Conservation (phyloP, 331 rosid species). For the Dryas integrifolia region DNA sequence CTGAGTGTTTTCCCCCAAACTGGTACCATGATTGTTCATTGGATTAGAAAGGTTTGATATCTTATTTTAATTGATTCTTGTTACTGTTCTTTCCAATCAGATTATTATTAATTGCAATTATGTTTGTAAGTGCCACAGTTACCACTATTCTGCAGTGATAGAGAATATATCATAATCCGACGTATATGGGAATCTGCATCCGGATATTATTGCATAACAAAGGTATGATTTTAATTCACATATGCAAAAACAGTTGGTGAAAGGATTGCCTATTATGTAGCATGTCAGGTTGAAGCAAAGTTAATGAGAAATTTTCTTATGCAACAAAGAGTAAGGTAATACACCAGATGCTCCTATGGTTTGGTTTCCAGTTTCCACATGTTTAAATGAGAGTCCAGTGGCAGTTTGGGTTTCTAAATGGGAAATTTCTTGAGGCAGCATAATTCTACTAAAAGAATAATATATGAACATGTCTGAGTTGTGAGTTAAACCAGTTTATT, state of each 20-base stretch:
- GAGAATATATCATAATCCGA: constrained; percentile 14
- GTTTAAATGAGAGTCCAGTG: background rate
- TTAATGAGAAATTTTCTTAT: too few relatives aligned
- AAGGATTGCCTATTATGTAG: too few relatives aligned
- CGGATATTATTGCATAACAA: constrained; percentile 11
- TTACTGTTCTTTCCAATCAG: background rate
- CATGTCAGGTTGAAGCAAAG: too few relatives aligned
- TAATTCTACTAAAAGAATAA: too few relatives aligned
- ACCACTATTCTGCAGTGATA: constrained; percentile 5
- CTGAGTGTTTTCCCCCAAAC: constrained; percentile 3
- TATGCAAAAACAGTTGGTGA: background rate
- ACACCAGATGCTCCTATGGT: background rate
- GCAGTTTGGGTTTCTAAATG: too few relatives aligned
- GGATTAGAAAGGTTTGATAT: constrained; percentile 4
- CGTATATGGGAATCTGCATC: constrained; percentile 14
- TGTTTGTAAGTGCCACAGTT: background rate
- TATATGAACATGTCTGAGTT: background rate
- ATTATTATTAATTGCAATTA: background rate
- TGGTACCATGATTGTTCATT: constrained; percentile 7
- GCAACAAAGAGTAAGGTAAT: background rate
- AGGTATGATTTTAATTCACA: background rate
- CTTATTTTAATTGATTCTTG: background rate
- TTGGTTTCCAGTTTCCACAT: background rate
- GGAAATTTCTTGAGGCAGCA: too few relatives aligned
- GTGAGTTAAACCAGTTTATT: background rate